Conservation (phyloP, 345 rosid species). For the Rhodamnia rubescens region DNA sequence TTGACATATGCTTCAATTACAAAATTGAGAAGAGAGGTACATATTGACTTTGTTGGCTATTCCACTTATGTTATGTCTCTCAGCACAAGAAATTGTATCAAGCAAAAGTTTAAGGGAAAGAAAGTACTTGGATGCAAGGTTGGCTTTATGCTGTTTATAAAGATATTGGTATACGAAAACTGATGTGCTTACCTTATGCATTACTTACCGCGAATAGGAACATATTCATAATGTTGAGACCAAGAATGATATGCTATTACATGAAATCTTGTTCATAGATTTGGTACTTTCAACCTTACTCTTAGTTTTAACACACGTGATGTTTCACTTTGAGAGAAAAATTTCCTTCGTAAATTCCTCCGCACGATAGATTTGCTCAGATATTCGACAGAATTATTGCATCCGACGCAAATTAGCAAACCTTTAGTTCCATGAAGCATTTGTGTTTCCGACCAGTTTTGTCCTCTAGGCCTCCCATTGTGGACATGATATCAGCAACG, state of each 20-base stretch:
- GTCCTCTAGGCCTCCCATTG: background rate
- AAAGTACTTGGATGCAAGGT: too few relatives aligned
- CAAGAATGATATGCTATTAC: background rate
- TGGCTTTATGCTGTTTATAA: too few relatives aligned
- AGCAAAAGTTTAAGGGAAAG: background rate
- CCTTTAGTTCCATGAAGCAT: background rate
- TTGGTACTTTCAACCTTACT: background rate
- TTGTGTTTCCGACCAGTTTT: background rate
- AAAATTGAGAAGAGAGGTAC: background rate
- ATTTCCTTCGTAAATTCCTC: background rate
- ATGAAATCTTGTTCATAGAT: background rate
- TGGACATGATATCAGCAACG: background rate
- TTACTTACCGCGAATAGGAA: background rate
- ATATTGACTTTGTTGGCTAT: background rate
- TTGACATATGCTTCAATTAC: background rate
- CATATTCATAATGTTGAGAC: background rate
- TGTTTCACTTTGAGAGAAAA: background rate
- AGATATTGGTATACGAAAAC: background rate
- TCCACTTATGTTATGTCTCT: background rate
- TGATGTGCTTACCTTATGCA: background rate
- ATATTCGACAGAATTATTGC: background rate
- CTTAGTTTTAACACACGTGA: background rate
- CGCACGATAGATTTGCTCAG: background rate
- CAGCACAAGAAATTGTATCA: background rate
- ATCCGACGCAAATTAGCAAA: background rate